Evolutionary conservation across 1,284 basidiomycete genomes (phyloP), one percentile per base, ranked within the genome.

Genomic region (Trichosporon sp.): DNA sequence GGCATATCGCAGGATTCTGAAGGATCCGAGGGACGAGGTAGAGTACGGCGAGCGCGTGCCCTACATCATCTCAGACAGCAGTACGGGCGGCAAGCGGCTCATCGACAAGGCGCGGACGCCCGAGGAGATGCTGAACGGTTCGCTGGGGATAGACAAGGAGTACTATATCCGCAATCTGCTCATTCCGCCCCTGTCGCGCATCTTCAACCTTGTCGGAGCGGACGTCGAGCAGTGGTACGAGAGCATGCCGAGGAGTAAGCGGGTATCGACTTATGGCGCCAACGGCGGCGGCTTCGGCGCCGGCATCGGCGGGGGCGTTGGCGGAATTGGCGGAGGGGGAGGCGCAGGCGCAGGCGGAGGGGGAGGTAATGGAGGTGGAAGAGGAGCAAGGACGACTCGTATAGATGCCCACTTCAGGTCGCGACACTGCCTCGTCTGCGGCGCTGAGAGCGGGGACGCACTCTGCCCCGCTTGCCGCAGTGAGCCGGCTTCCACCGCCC

Each of bases 11-110:
- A 85, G 86, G 60, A 86, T 90, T 78, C 74, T 89, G 21, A 78
- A 86, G 54, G 95, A 98, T 77, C 87, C 88, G 1, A 86, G 88
- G 29, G 86, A 89, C 65, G 93, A 96, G 74, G 85, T 90, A 1
- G 92, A 95, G 72, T 95, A 96, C 71, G 92, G 90, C 14, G 95
- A 99, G 74, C 87, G 95, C 27, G 86, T 98, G 2, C 92, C 94
- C 0, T 98, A 97, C 76, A 86, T 98, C 46, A 91, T 99, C 62
- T 82, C 84, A 78, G 87, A 82, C 56, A 44, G 40, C 40, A 44
- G 40, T 10, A 89, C 91, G 2, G 84, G 85, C 37, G 85, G 87
- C 1, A 80, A 85, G 1, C 85, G 88, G 59, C 84, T 98, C 13
- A 89, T 91, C 21, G 91, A 96, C 69, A 84, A 90, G 67, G 93